Percentiles rank a stretch among this genome's conserved stretches.
Evolutionary conservation across 768 basidiomycete genomes (phyloP).

Genomic region (Pleurotus sapidus): DNA sequence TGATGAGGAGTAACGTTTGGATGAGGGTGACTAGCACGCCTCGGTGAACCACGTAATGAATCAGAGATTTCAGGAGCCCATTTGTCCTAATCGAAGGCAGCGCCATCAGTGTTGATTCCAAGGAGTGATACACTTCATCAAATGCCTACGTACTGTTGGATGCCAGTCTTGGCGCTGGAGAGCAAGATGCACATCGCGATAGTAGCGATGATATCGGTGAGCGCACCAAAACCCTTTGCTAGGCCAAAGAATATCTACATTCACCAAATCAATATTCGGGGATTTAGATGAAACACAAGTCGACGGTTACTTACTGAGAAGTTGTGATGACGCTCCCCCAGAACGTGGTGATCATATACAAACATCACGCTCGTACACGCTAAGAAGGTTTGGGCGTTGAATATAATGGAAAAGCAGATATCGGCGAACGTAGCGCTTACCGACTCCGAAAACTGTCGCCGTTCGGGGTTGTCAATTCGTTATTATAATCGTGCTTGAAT

Average conservation of each 20-base stretch:
- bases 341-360: slow-evolving; percentile 3
- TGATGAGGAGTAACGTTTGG: slow-evolving; percentile 36
- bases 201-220: slow-evolving; percentile 42
- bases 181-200: slow-evolving; percentile 41
- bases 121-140: no score
- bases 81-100: slow-evolving; percentile 28
- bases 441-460: slow-evolving; percentile 10
- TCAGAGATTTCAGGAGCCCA: slow-evolving; percentile 32
- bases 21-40: slow-evolving; percentile 42
- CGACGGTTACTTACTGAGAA: slow-evolving; percentile 25
- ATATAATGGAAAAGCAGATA: neutral
- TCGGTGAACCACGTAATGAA: slow-evolving; percentile 38
- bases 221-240: slow-evolving; percentile 40
- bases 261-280: neutral
- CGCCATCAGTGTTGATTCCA: neutral
- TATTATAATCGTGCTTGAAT: neutral
- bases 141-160: slow-evolving; percentile 27
- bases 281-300: neutral
- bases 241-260: slow-evolving; percentile 39
- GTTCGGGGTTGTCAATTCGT: neutral
- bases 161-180: slow-evolving; percentile 32
- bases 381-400: neutral
- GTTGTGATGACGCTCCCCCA: slow-evolving; percentile 5
- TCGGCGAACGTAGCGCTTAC: neutral
- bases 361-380: slow-evolving; percentile 12